Evolutionary conservation across 768 basidiomycete genomes (phyloP).

Genomic region (Leccinum pellstonianum): DNA sequence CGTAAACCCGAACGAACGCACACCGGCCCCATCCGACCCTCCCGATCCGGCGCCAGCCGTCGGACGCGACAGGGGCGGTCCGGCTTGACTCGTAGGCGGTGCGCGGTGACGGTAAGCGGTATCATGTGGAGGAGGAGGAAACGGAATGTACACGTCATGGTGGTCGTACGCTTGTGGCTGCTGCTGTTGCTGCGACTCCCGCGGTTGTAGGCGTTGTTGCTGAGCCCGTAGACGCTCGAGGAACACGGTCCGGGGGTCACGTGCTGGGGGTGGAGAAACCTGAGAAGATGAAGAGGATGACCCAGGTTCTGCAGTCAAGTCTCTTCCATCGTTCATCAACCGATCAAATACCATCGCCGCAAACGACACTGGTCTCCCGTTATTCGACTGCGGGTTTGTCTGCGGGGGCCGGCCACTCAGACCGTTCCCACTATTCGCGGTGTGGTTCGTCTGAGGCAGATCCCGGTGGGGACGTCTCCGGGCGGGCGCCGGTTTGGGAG

Average conservation of each 20-base stretch:
- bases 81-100: slow-evolving; percentile 12
- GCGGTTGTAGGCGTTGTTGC: slow-evolving; percentile 14
- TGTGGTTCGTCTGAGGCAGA: slow-evolving; percentile 12
- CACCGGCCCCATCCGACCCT: slow-evolving; percentile 11
- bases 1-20: slow-evolving; percentile 8
- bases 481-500: slow-evolving; percentile 23
- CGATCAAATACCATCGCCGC: slow-evolving; percentile 22
- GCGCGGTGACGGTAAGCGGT: slow-evolving; percentile 6
- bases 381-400: slow-evolving; percentile 7
- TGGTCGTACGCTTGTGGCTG: slow-evolving; percentile 2
- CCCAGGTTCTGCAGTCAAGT: slow-evolving; percentile 4
- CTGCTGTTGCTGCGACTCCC: slow-evolving; percentile 7
- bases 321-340: slow-evolving; percentile 20
- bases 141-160: slow-evolving; percentile 1
- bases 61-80: slow-evolving; percentile 5
- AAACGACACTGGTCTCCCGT: slow-evolving; percentile 19
- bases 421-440: slow-evolving; percentile 1
- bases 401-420: slow-evolving; percentile 5
- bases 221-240: slow-evolving; percentile 18
- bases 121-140: slow-evolving; percentile 4
- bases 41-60: not conserved
- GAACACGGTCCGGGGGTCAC: slow-evolving; percentile 8
- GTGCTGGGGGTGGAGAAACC: not conserved
- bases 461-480: slow-evolving; percentile 21
- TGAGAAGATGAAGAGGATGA: not conserved